Conservation (phyloP, 2,329 filamentous ascomycete genomes). For the Gaeumannomyces tritici region DNA sequence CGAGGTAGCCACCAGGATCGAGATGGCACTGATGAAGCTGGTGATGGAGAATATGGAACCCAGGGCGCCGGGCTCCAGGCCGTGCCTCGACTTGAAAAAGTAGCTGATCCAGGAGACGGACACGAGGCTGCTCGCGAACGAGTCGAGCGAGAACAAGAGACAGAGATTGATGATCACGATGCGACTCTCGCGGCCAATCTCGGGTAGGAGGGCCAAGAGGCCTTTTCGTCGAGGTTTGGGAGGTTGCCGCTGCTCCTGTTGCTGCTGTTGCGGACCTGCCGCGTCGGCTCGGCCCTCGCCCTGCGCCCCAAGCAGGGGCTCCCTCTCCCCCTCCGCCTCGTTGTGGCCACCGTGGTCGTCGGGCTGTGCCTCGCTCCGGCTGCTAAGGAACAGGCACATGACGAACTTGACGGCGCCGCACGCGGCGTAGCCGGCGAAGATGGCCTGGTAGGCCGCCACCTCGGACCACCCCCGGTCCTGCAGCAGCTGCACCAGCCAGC, state of each 20-base stretch:
- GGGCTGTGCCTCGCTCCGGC: slow-evolving; percentile 19
- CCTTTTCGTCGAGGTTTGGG: background rate
- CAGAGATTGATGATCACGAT: slow-evolving; percentile 51
- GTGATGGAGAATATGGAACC: slow-evolving; percentile 47
- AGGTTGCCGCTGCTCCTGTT: background rate
- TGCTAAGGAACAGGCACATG: slow-evolving; percentile 37
- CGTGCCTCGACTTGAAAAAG: slow-evolving; percentile 41
- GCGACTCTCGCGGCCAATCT: slow-evolving; percentile 47
- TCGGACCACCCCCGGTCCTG: slow-evolving; percentile 31
- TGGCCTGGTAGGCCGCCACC: slow-evolving; percentile 37
- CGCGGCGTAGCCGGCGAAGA: slow-evolving; percentile 48
- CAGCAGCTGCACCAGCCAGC: slow-evolving; percentile 47
- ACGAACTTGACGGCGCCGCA: slow-evolving; percentile 48
- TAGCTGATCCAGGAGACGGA: slow-evolving; percentile 50
- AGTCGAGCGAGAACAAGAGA: slow-evolving; percentile 58
- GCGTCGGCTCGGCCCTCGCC: background rate
- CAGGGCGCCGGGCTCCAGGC: slow-evolving; percentile 36
- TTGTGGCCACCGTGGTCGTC: background rate
- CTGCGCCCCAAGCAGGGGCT: slow-evolving; percentile 6
- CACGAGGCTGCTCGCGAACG: slow-evolving; percentile 61
- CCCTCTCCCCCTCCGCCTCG: background rate
- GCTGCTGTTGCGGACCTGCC: background rate
- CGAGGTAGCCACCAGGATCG: slow-evolving; percentile 42
- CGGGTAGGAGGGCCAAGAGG: slow-evolving; percentile 32
- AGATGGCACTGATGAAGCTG: slow-evolving; percentile 38